These are phyloP conservation scores for Paragyromitra xinjiangensis DNA, from an alignment of 495 filamentous ascomycete species.

Conservation along the genomic window DNA sequence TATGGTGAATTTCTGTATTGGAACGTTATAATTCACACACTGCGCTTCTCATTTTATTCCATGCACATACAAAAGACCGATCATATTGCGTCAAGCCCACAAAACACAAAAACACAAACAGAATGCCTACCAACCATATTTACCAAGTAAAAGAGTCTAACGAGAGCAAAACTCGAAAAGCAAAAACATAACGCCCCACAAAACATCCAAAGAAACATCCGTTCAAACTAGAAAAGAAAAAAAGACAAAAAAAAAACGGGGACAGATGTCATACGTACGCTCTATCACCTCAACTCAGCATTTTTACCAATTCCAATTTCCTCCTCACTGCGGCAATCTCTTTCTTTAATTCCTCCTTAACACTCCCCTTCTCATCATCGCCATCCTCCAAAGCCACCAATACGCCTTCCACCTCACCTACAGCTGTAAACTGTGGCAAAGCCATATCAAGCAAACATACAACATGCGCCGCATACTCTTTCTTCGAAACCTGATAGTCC, in stretches of 20 bases:
- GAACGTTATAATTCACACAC: not conserved
- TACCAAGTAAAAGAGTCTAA: not conserved
- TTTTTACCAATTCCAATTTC: conserved; percentile 44
- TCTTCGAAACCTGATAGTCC: conserved; percentile 48
- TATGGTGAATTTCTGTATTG: not conserved
- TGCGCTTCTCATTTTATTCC: not conserved
- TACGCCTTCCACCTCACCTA: conserved; percentile 41
- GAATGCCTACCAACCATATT: conserved; percentile 7
- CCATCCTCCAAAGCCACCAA: conserved; percentile 35
- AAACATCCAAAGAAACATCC: conserved; percentile 14
- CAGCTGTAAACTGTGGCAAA: conserved; percentile 39
- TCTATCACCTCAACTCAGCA: conserved; percentile 11
- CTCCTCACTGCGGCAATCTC: conserved; percentile 41
- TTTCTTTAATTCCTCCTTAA: conserved; percentile 37
- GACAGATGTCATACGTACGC: not conserved
- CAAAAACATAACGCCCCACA: conserved; percentile 14
- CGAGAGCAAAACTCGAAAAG: not conserved
- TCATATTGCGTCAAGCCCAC: not conserved
- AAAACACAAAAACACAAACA: not conserved
- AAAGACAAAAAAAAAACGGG: not conserved
- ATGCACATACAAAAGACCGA: not conserved
- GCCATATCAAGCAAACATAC: conserved; percentile 44
- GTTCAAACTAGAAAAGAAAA: conserved; percentile 1
- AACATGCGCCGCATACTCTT: conserved; percentile 49
- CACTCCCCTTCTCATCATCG: conserved; percentile 32